phyloP scores from a whole-genome alignment of 495 filamentous ascomycete genomes.

The Neurospora africana region DNA sequence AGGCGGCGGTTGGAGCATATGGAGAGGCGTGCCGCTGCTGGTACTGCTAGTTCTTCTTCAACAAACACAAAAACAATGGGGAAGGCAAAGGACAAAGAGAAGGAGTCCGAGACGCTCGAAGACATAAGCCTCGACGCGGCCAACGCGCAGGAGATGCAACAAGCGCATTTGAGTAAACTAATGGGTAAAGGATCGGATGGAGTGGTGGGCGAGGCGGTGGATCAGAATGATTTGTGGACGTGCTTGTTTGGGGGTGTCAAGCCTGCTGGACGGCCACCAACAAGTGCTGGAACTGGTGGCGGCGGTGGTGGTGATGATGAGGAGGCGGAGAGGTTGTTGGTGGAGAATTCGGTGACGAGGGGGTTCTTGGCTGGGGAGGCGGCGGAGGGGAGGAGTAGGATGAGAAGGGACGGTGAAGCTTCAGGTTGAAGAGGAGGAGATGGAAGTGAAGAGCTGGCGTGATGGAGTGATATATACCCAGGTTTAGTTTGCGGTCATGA shows the following conservation, averaged over 20 bases:
- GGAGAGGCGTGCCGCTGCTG: conserved; percentile 10
- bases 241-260: conserved; percentile 67
- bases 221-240: conserved; percentile 73
- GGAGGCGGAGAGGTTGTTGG: background rate
- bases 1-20: conserved; percentile 68
- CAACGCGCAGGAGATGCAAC: conserved; percentile 71
- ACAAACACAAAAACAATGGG: conserved; percentile 4
- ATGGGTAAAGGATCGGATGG: conserved; percentile 48
- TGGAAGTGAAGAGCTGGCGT: background rate
- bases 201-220: conserved; percentile 71
- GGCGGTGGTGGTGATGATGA: conserved; percentile 2
- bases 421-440: background rate
- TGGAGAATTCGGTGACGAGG: conserved; percentile 9
- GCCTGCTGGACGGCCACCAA: background rate
- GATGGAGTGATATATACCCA: background rate
- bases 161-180: conserved; percentile 53
- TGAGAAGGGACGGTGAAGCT: background rate
- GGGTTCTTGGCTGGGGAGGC: conserved; percentile 23
- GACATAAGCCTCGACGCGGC: conserved; percentile 55
- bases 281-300: background rate
- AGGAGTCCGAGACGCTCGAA: conserved; percentile 21
- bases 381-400: conserved; percentile 14
- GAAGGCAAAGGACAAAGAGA: conserved; percentile 23
- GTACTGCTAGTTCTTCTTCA: background rate
- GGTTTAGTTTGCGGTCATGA: background rate